Percentiles rank a stretch among this genome's conserved stretches.
These are phyloP conservation scores for Saccharata proteae DNA, from an alignment of 2,329 filamentous ascomycete species.

Conservation along the genomic window DNA sequence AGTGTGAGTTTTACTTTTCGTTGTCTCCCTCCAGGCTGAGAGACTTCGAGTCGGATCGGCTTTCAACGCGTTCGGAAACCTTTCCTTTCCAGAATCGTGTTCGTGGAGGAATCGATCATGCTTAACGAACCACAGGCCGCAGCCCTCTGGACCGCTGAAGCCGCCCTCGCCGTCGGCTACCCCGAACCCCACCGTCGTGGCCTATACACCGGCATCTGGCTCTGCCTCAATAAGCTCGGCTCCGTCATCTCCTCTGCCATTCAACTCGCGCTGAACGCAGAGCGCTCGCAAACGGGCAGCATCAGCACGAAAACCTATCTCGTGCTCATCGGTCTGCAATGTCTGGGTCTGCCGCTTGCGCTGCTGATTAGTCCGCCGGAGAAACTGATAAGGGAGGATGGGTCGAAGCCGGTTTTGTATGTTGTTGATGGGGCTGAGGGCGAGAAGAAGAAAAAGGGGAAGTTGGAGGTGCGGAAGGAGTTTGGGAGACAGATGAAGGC, in stretches of 20 bases:
- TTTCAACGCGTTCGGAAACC: too few relatives aligned
- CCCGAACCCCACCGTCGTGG: constrained; percentile 35
- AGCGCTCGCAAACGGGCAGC: constrained; percentile 31
- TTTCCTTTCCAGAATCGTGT: too few relatives aligned
- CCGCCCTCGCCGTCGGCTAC: constrained; percentile 32
- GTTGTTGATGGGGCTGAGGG: too few relatives aligned
- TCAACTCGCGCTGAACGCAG: constrained; percentile 37
- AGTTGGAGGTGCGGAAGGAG: too few relatives aligned
- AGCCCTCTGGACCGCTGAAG: constrained; percentile 30
- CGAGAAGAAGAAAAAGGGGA: too few relatives aligned
- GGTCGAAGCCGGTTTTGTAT: constrained; percentile 16
- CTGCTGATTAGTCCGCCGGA: constrained; percentile 34
- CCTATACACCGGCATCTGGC: constrained; percentile 30
- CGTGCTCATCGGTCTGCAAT: constrained; percentile 33
- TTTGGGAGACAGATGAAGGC: background rate
- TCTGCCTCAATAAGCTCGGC: constrained; percentile 40
- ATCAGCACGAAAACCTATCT: constrained; percentile 32
- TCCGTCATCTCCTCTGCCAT: constrained; percentile 42
- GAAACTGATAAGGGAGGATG: constrained; percentile 33
- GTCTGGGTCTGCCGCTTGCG: constrained; percentile 34
- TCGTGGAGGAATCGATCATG: too few relatives aligned
- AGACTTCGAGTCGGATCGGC: too few relatives aligned
- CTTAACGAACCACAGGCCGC: constrained; percentile 14
- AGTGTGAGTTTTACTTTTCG: background rate
- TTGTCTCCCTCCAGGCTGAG: too few relatives aligned